These are phyloP conservation scores for Suillus decipiens DNA, from an alignment of 768 basidiomycete genomes.

Conservation along the genomic window DNA sequence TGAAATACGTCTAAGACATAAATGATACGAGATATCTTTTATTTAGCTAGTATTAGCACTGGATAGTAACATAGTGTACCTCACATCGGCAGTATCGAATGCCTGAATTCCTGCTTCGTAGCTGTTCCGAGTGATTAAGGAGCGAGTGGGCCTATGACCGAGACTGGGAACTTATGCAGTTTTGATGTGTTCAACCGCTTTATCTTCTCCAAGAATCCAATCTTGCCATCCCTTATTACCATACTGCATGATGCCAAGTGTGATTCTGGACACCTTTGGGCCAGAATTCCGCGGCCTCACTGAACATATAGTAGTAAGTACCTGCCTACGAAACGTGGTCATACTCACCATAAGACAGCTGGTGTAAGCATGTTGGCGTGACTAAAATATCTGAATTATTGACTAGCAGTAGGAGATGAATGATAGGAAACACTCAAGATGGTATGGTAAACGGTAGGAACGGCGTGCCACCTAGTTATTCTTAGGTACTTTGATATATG, in stretches of 20 bases:
- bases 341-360: constrained; percentile 34
- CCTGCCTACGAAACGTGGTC: background rate
- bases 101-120: constrained; percentile 38
- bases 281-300: constrained; percentile 49
- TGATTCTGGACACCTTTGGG: constrained; percentile 50
- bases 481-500: background rate
- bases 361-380: constrained; percentile 20
- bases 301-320: constrained; percentile 16
- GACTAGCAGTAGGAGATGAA: background rate
- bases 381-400: background rate
- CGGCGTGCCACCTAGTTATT: background rate
- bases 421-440: background rate
- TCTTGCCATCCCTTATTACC: constrained; percentile 49
- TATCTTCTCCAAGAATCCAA: constrained; percentile 53
- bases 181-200: constrained; percentile 47
- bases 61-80: constrained; percentile 8
- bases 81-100: constrained; percentile 35
- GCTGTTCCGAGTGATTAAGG: constrained; percentile 17
- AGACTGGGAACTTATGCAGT: constrained; percentile 39
- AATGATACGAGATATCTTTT: background rate
- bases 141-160: background rate
- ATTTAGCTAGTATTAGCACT: background rate
- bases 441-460: background rate
- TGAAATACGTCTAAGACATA: constrained; percentile 54
- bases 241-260: constrained; percentile 52